Percentiles rank a stretch among this genome's conserved stretches.
Conservation (phyloP, 768 basidiomycete species). For the Russula foetens region DNA sequence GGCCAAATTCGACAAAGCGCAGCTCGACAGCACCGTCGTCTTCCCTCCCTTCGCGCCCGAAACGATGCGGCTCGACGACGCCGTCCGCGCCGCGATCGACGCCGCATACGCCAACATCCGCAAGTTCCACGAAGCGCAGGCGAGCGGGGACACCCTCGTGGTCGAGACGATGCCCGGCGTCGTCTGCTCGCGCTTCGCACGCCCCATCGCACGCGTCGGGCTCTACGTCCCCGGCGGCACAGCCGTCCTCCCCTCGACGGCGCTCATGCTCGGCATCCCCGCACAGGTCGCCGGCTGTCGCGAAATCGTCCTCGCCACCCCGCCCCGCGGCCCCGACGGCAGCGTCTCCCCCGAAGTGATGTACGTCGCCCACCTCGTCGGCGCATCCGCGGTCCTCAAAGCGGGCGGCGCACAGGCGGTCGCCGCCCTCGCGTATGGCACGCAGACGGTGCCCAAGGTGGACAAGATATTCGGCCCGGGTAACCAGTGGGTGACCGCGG, state of each 20-base stretch:
- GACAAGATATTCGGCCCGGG: constrained; percentile 99
- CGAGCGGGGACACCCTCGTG: constrained; percentile 55
- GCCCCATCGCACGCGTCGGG: constrained; percentile 93
- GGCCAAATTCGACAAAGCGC: constrained; percentile 85
- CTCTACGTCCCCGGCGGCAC: constrained; percentile 97
- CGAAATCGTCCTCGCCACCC: constrained; percentile 89
- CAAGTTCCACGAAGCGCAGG: constrained; percentile 87
- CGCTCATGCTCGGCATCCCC: constrained; percentile 95
- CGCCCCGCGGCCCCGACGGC: constrained; percentile 90
- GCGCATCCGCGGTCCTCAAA: constrained; percentile 84
- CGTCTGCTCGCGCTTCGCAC: constrained; percentile 88
- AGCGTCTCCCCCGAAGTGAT: constrained; percentile 94
- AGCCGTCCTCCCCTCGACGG: constrained; percentile 91
- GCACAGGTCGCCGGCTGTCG: constrained; percentile 95
- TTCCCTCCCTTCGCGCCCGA: constrained; percentile 72
- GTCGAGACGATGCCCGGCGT: constrained; percentile 99
- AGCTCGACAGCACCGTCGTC: constrained; percentile 59
- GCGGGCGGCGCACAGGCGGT: constrained; percentile 97
- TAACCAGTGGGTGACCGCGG: constrained; percentile 99
- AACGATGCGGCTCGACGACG: constrained; percentile 48
- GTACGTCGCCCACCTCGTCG: constrained; percentile 89
- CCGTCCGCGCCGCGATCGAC: constrained; percentile 78
- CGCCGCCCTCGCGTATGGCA: constrained; percentile 95
- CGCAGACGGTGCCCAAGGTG: constrained; percentile 90
- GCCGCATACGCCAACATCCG: constrained; percentile 85